Percentiles rank a stretch among this genome's conserved stretches.
These are phyloP conservation scores for Xylaria curta DNA, from an alignment of 495 filamentous ascomycete species.

Conservation along the genomic window DNA sequence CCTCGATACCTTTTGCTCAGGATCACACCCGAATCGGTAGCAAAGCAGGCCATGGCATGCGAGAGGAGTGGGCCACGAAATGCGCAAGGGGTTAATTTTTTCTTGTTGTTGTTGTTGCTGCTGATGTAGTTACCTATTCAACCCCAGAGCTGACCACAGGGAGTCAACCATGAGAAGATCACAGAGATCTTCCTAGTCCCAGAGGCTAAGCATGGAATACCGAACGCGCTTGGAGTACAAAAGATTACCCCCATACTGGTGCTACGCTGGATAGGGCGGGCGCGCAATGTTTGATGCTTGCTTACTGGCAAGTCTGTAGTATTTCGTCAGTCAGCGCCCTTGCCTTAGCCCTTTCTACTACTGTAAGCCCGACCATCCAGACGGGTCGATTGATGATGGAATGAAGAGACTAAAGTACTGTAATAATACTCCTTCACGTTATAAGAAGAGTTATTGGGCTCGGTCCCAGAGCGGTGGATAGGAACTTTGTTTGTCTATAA, in stretches of 20 bases:
- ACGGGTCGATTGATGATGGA: background rate
- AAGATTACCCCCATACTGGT: constrained; percentile 14
- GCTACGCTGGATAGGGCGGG: constrained; percentile 17
- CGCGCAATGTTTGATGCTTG: constrained; percentile 1
- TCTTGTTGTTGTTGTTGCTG: constrained; percentile 38
- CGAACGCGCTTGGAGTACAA: constrained; percentile 26
- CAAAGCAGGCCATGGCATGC: constrained; percentile 42
- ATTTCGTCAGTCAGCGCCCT: constrained; percentile 17
- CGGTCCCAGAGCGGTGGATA: background rate
- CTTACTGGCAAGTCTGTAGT: constrained; percentile 12
- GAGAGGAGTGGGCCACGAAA: constrained; percentile 39
- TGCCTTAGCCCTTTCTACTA: constrained; percentile 5
- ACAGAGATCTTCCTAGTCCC: constrained; percentile 43
- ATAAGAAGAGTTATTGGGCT: background rate
- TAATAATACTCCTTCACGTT: background rate
- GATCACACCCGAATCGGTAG: constrained; percentile 47
- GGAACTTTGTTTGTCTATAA: background rate
- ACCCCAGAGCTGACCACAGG: constrained; percentile 40
- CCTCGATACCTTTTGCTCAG: constrained; percentile 39
- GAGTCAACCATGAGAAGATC: constrained; percentile 41
- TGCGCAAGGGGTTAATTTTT: constrained; percentile 41
- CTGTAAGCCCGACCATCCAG: background rate
- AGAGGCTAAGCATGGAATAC: constrained; percentile 19
- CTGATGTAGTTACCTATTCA: constrained; percentile 37
- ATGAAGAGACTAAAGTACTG: background rate